Base-by-base conservation (phyloP, 2,329 filamentous ascomycete species). In the Shiraia bambusicola region DNA sequence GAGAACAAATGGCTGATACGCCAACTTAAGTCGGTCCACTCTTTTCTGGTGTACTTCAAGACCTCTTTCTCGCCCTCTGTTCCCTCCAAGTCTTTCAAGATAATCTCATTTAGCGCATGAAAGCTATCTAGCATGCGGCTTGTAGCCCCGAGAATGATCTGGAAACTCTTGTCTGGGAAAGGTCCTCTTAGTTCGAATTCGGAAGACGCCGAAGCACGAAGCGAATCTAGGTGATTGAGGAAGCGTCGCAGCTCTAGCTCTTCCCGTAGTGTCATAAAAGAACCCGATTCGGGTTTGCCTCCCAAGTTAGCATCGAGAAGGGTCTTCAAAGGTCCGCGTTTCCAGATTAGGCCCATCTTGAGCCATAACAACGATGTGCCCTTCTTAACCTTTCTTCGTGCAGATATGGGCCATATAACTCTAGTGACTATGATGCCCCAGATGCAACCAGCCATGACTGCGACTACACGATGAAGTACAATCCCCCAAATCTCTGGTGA, bases 321-420 rank as follows among this genome's bases (percentile, higher is more conserved):
- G 6, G 84, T 81, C 4, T 87, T 85, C 16, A 98, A 74, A 0
- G 93, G 93, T 7, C 94, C 92, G 31, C 91, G 83, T 71, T 92
- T 95, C 93, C 93, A 98, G 52, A 97, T 91, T 25, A 98, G 78
- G 12, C 90, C 88, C 83, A 98, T 91, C 44, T 94, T 88, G 6
- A 98, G 77, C 80, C 93, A 97, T 10, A 98, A 75, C n/a, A 95
- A 76, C 19, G 88, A 88, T 9, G 96, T 77, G 2, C 92, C 92
- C 58, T 95, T 86, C 61, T 93, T 89, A 58, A 97, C 84, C 69
- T 95, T 95, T 49, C 80, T 78, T 30, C 93, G 81, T 2, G 90
- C 93, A 24, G 89, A 93, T 49, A 96, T 94, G 7, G 93, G 93
- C 88, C 91, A 97, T 50, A 98, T 84, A 35, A 95, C 63, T 44